Base-by-base conservation (phyloP, 371 early-diverging fungal genomes). In the Umbelopsis sp. region DNA sequence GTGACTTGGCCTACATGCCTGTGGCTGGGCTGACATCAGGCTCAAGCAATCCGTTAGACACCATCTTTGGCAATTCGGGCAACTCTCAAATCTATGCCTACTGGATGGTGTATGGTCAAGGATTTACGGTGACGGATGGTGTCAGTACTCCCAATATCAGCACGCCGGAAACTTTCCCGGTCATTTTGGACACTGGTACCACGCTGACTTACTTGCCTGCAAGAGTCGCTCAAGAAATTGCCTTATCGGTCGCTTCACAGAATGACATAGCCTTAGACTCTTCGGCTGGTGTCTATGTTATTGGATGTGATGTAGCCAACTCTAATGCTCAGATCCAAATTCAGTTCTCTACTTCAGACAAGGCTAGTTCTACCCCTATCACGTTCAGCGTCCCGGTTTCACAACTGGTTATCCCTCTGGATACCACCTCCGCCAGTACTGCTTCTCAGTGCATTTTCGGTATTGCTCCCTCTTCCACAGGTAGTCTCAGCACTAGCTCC, bases 41-140 rank as follows among this genome's bases (percentile, higher is more conserved):
- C 3, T 46, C 63, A 14, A 63, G 50, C 38, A 51, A 51, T 38
- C 57, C 57, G 4, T 35, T 57, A 4, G 57, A 57, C 32, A 6
- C 14, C 18, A 57, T 57, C 35, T 57, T 57, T 35, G 57, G 57
- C 29, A 25, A 25, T 50, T 0, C 16, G 8, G 65, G 46, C 4
- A 73, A 78, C 16, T 78, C 76, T 57, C 50, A 68, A 3, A 67
- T 63, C 0, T 83, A 76, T 50, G 79, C 76, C 50, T 83, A 83
- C 57, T 83, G 83, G 83, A 79, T 78, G 78, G 83, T 83, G 0
- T 80, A 80, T 50, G 78, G 77, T 18, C 77, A 79, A 70, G 81
- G 80, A n/a, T 45, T 80, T 25, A 70, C 76, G 0, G 78, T 81
- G 8, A 63, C 38, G 7, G 71, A 65, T 41, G 70, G 69, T 2